These are phyloP conservation scores for Penicillium mononematosum DNA, from an alignment of 495 filamentous ascomycete genomes.

Conservation along the genomic window DNA sequence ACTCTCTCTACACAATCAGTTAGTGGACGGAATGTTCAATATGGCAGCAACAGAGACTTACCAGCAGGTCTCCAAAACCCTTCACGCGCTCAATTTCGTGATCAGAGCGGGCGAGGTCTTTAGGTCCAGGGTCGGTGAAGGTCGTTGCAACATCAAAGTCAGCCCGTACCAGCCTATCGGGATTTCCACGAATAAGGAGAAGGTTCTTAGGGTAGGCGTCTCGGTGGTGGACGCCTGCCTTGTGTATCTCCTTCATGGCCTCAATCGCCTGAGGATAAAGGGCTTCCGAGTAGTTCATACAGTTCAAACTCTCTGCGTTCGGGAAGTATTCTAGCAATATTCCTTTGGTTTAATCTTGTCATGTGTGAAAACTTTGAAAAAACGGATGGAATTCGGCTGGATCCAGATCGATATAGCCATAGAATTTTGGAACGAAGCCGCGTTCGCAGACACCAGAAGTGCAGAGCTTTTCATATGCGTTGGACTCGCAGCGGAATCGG, in stretches of 20 bases:
- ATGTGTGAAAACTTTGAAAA: conserved; percentile 19
- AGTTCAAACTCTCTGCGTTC: conserved; percentile 23
- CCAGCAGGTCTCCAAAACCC: no score
- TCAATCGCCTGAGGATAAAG: conserved; percentile 20
- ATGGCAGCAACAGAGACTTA: no score
- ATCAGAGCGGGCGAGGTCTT: conserved; percentile 15
- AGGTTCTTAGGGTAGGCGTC: conserved; percentile 30
- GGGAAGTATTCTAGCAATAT: conserved; percentile 27
- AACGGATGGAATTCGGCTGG: conserved; percentile 18
- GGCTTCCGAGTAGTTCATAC: conserved; percentile 27
- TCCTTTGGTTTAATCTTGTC: conserved; percentile 17
- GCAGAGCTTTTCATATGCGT: conserved; percentile 26
- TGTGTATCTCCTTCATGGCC: conserved; percentile 2
- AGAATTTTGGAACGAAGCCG: conserved; percentile 23
- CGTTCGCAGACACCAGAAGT: conserved; percentile 18
- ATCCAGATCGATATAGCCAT: conserved; percentile 27
- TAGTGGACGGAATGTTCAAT: no score
- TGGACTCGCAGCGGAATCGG: no score
- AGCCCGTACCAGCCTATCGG: conserved; percentile 23
- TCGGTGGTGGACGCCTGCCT: conserved; percentile 14
- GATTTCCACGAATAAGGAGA: conserved; percentile 18
- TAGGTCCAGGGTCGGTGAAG: conserved; percentile 17
- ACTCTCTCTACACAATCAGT: no score
- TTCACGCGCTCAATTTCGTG: conserved; percentile 19
- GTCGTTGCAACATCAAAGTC: conserved; percentile 32